Base-by-base conservation (phyloP, 2,329 filamentous ascomycete genomes). In the Tympanopsis confertula region DNA sequence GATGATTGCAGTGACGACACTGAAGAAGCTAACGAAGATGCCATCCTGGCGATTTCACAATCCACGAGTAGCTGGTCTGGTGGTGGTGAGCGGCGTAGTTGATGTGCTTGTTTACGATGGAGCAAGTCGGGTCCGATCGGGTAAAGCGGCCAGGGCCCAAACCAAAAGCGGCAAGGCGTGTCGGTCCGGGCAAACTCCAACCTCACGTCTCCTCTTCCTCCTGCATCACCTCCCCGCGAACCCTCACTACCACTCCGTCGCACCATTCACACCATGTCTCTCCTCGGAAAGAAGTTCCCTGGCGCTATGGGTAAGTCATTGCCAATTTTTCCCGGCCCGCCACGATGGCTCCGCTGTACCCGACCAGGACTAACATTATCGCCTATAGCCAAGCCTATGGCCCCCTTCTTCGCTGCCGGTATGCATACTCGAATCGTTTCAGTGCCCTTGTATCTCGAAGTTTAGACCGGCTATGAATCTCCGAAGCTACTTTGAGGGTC, bases 341-440 rank as follows among this genome's bases (percentile, higher is more conserved):
- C 35, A 19, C 38, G 24, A 24, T 32, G 13, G 20, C 35, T 36
- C 19, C 30, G 19, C 35, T 14, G 15, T 37, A 15, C 35, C 7
- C 18, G 19, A 30, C 28, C 36, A 43, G 35, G 32, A n/a, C 30
- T 33, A 17, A 33, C 30, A n/a, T 26, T 7, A 10, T 33, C 30
- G 17, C 7, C 7, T 15, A 57, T 53, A 85, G 79, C 73, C 59
- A 65, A 66, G 62, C 77, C 79, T 52, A 74, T 83, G 72, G 66
- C 68, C 57, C 79, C 79, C 45, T 85, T 85, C 69, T 81, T 75
- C 68, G 62, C 71, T 59, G 79, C 79, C 54, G 78, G 79, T 82
- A 80, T 53, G 73, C 59, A 24, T 32, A 40, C 41, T 32, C 30
- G 35, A 37, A 12, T 13, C 18, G n/a, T n/a, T n/a, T n/a, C n/a